Percentiles rank a stretch among this genome's conserved stretches.
phyloP scores from a whole-genome alignment of 257 asterid genomes.

The Mitragyna speciosa region DNA sequence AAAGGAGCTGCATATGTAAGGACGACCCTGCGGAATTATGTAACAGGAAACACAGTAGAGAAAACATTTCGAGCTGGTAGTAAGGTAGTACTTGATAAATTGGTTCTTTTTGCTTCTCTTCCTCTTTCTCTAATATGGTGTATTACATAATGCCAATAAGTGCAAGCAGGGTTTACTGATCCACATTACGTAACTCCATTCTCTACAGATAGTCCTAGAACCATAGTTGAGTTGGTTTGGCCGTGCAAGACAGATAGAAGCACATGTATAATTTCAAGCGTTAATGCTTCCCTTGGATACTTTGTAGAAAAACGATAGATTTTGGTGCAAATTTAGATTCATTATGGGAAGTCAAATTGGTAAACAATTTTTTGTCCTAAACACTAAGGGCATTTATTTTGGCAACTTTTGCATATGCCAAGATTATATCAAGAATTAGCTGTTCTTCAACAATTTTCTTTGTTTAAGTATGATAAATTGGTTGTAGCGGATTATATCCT shows the following conservation, averaged over 20 bases:
- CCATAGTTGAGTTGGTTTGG: background rate
- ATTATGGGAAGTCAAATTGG: background rate
- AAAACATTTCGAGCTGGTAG: conserved; percentile 96
- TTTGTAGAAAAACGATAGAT: background rate
- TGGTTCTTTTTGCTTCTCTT: conserved; percentile 14
- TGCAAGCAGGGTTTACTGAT: background rate
- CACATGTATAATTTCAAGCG: background rate
- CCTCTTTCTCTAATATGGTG: background rate
- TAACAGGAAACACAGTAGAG: conserved; percentile 80
- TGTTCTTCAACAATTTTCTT: background rate
- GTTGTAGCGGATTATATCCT: background rate
- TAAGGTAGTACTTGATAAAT: conserved; percentile 51
- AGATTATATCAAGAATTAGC: background rate
- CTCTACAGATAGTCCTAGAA: background rate
- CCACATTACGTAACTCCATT: background rate
- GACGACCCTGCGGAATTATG: conserved; percentile 73
- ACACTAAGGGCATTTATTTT: background rate
- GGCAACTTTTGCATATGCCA: background rate
- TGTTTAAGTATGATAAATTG: background rate
- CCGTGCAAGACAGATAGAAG: background rate
- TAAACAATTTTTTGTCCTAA: background rate
- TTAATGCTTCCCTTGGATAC: background rate
- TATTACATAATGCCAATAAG: background rate
- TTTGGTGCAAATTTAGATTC: background rate
- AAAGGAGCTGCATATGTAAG: conserved; percentile 96